Base-by-base conservation (phyloP, 371 early-diverging fungal species). In the Apophysomyces variabilis region DNA sequence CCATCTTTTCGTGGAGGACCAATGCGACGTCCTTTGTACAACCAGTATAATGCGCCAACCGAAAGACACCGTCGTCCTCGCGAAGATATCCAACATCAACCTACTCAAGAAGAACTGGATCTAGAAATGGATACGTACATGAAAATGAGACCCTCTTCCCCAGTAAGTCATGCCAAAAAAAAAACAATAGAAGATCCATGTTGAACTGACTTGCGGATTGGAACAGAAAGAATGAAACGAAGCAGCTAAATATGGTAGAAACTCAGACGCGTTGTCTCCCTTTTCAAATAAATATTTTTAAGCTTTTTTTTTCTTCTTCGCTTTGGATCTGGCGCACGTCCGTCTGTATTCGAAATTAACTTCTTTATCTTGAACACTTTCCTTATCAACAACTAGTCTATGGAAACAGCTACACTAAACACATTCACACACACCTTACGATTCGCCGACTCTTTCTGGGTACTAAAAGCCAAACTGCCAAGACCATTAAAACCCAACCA, bases 61-160 rank as follows among this genome's bases (percentile, higher is more conserved):
- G 56, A 26, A 8, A 61, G 39, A 39, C 62, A 69, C 37, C 50
- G 54, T 37, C 58, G 71, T 38, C 56, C 56, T 35, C 45, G 57
- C 7, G 65, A 64, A 47, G 66, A 68, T 16, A 60, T 32, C 9
- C 79, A 77, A 46, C 69, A 79, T 12, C 74, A 75, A 36, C 73
- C 79, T 7, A 71, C 68, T n/a, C 66, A 79, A 65, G 71, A 72
- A 45, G 79, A 83, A 43, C 64, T 83, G 57, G 84, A 83, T 66
- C 81, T 81, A 64, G 84, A 83, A 1, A 80, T 83, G 84, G 84
- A 83, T 56, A 74, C 64, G 12, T 83, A 83, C 57, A 83, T 83
- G 84, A 66, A 69, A 32, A 57, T 7, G 5, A n/a, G 21, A 4
- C 7, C 21, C 1, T 9, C 54, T 16, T 50, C 62, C 41, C 60